phyloP scores from a whole-genome alignment of 345 rosid species.

The Garcia nutans region DNA sequence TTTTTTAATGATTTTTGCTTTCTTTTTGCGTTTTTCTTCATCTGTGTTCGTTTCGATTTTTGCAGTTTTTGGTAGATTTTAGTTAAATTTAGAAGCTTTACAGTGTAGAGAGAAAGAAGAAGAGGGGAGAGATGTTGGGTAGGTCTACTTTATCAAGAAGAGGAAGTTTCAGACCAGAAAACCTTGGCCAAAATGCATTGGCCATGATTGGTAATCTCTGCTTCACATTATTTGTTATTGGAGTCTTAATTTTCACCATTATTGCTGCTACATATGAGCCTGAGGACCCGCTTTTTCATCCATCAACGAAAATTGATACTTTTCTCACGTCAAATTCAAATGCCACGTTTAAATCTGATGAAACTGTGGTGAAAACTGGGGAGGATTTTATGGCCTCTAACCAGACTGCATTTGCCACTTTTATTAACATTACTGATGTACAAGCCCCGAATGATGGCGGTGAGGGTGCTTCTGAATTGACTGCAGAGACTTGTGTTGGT shows the following conservation, averaged over 20 bases:
- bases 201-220: slow-evolving; percentile 82
- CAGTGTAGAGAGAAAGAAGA: neutral
- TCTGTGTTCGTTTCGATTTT: slow-evolving; percentile 21
- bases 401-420: slow-evolving; percentile 61
- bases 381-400: slow-evolving; percentile 83
- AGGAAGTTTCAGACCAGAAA: slow-evolving; percentile 75
- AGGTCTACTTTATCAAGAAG: slow-evolving; percentile 49
- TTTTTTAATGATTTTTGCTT: neutral
- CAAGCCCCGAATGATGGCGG: slow-evolving; percentile 22
- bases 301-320: slow-evolving; percentile 71
- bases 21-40: slow-evolving; percentile 11
- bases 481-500: slow-evolving; percentile 41
- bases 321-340: slow-evolving; percentile 75
- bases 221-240: slow-evolving; percentile 74
- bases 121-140: slow-evolving; percentile 45
- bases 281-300: slow-evolving; percentile 83
- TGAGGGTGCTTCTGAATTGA: slow-evolving; percentile 6
- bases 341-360: slow-evolving; percentile 74
- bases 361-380: slow-evolving; percentile 71
- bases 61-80: slow-evolving; percentile 17
- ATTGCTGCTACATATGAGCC: slow-evolving; percentile 93
- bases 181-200: slow-evolving; percentile 70
- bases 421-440: slow-evolving; percentile 66
- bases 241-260: slow-evolving; percentile 80
- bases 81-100: slow-evolving; percentile 7